Evolutionary conservation across 306 rosid species (phyloP), one percentile per base, ranked within the genome.

Genomic region (Cucurbita moschata): DNA sequence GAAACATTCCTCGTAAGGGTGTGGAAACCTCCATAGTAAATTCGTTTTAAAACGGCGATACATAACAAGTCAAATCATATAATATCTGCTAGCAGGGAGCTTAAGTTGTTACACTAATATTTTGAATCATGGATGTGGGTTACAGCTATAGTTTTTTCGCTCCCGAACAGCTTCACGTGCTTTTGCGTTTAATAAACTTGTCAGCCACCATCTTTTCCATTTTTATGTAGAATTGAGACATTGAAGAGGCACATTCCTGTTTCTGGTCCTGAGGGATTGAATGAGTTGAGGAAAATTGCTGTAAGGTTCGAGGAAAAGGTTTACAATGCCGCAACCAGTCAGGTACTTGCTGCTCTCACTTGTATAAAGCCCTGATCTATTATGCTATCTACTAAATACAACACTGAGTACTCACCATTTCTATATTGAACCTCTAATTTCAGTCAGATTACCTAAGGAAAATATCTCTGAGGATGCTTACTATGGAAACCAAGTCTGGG

Each of bases 251-350:
- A 87, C 78, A 76, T 88, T 73, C 96, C 94, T 6, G 69, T 80
- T 79, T 70, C 86, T 51, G 96, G 86, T 61, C 76, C 77, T 47
- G 96, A 82, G 1, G 96, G 96, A 74, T 47, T 90, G 61, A 79
- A 1, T 39, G 89, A 87, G 79, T 89, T 93, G 46, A 73, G 12
- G 66, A 83, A 81, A 76, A 88, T 90, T 71, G 96, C 96, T 75
- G 81, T 78, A 70, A 90, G 92, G 81, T 88, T 93, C 78, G 94
- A 93, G 84, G 98, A 93, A 47, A 87, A 90, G 82, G 81, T 88
- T 79, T 87, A 77, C 77, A 15, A 65, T 61, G 86, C 82, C 57
- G 88, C 97, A 47, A 80, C 83, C 38, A 88, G 74, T 78, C 89
- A 88, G 94, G 97, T 93, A 82, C 21, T 30, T 75, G 47, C 40